phyloP scores from a whole-genome alignment of 2,329 filamentous ascomycete genomes.

The Apiospora marii region DNA sequence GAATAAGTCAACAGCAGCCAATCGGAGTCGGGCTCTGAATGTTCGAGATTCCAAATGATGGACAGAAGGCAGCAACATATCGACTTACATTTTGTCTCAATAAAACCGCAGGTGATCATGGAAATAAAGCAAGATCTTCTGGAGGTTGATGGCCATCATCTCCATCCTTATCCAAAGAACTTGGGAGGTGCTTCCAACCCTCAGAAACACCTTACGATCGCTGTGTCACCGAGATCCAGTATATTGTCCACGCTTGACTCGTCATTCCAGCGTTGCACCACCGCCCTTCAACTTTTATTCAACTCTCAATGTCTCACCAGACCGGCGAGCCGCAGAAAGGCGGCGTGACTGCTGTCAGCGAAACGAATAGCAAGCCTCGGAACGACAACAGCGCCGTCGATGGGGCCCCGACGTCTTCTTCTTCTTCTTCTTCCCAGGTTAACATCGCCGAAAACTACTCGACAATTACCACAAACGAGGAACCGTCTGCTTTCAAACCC shows the following conservation, averaged over 20 bases:
- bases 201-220: background rate
- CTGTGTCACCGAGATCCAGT: background rate
- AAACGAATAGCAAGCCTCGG: background rate
- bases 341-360: background rate
- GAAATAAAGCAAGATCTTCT: too few relatives aligned
- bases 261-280: background rate
- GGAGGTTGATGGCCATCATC: background rate
- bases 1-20: background rate
- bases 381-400: background rate
- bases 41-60: slow-evolving; percentile 1
- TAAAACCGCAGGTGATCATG: background rate
- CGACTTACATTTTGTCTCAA: background rate
- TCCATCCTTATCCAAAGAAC: background rate
- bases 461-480: background rate
- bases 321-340: background rate
- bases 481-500: background rate
- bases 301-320: background rate
- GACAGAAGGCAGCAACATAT: slow-evolving; percentile 3
- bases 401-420: background rate
- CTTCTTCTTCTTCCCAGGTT: background rate
- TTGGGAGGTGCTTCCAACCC: background rate
- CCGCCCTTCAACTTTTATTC: background rate
- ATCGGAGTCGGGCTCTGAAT: background rate
- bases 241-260: background rate
- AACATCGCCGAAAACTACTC: background rate